These are phyloP conservation scores for Globisporangium spinosum DNA, from an alignment of 352 stramenopile species.

Conservation along the genomic window DNA sequence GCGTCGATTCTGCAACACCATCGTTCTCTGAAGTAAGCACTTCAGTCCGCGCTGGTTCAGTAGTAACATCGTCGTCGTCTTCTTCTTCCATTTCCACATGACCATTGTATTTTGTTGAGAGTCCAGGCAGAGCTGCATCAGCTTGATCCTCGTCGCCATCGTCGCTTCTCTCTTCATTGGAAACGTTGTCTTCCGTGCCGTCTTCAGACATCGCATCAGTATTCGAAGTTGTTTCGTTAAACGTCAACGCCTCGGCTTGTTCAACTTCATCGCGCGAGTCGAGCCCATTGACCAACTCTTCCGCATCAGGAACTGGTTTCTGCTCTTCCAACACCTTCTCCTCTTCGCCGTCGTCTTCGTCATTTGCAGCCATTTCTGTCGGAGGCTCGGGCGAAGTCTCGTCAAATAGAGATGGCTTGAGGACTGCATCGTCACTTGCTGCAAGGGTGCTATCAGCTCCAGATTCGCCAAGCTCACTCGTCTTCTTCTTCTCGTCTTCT, in stretches of 20 bases:
- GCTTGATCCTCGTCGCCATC: neutral
- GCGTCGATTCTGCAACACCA: neutral
- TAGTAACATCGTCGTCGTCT: neutral
- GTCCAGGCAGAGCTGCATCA: neutral
- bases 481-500: neutral
- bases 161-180: neutral
- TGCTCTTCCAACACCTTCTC: neutral
- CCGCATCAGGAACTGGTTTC: neutral
- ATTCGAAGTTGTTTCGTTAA: neutral
- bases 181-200: neutral
- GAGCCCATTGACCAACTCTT: neutral
- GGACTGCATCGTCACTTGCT: neutral
- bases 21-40: neutral
- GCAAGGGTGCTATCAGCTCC: neutral
- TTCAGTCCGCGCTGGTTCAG: neutral
- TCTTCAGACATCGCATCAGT: neutral
- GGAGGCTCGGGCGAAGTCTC: neutral
- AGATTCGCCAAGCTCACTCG: neutral
- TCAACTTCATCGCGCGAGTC: neutral
- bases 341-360: conserved; percentile 7
- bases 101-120: neutral
- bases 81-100: neutral
- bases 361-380: neutral
- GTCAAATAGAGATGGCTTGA: neutral
- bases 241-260: neutral